Evolutionary conservation across 345 rosid species (phyloP), one percentile per base, ranked within the genome.

Genomic region (Viola odorata): DNA sequence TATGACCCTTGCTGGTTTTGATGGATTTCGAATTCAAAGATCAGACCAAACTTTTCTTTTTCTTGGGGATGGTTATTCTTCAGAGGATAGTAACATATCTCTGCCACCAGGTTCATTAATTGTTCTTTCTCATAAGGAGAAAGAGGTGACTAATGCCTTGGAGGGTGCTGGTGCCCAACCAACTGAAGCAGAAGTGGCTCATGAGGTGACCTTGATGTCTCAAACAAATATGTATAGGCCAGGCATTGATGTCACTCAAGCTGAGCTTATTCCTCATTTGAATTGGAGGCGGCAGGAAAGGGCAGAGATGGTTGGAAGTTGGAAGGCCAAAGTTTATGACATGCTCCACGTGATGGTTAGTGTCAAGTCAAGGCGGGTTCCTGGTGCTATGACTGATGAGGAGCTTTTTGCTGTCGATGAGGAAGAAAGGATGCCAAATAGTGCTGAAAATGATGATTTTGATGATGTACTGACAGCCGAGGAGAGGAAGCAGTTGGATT

Each of bases 261-360:
- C 99, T 58, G 97, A 88, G 72, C 87, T 95, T 61, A 73, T 86
- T 72, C 82, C 99, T 37, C 96, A 88, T 69, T 64, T 85, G 67
- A 95, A 85, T 64, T 95, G 99, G 99, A 91, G 99, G 80, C 76
- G 99, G 58, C 99, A 88, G 62, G 99, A 95, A 77, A 88, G 89
- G 69, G 84, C 95, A 0, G 99, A 95, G 75, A 82, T 80, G 82
- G 95, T 95, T 36, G 97, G 97, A 58, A 81, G 68, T 60, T 95
- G 97, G 99, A 95, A 95, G 80, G 97, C 97, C 6, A 95, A 84
- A 72, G 89, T 95, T 62, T 88, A 86, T 41, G 99, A 95, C 68
- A 95, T 95, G 99, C 91, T 88, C 63, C 84, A 90, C 75, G 99
- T 95, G 67, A 84, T 91, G 86, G 95, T 91, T 57, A 91, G 97